phyloP scores from a whole-genome alignment of 176 grass and related monocot genomes.

The Alloteropsis semialata region DNA sequence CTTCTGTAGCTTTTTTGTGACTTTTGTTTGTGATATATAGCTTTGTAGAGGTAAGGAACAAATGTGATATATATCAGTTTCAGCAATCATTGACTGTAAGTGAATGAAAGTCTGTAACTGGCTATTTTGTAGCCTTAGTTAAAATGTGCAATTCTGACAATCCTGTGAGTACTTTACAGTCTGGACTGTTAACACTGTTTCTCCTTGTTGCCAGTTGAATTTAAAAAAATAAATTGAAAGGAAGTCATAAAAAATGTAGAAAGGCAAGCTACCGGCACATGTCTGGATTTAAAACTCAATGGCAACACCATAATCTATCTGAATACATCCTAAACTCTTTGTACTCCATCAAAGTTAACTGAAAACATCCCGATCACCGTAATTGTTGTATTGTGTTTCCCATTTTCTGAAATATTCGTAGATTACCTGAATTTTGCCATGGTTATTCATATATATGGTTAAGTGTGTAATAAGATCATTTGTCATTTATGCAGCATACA shows the following conservation, averaged over 20 bases:
- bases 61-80: neutral
- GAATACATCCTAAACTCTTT: neutral
- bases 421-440: neutral
- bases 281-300: neutral
- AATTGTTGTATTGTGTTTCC: neutral
- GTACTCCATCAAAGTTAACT: neutral
- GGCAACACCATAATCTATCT: neutral
- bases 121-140: neutral
- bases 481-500: constrained; percentile 58
- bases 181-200: neutral
- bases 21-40: neutral
- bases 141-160: neutral
- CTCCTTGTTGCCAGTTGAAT: neutral
- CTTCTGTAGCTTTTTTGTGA: neutral
- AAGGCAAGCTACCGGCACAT: neutral
- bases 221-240: neutral
- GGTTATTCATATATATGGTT: neutral
- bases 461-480: constrained; percentile 10
- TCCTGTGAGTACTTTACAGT: neutral
- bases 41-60: neutral
- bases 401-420: neutral
- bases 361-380: no score
- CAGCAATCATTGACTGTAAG: neutral
- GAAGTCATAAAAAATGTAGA: neutral
- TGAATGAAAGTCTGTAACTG: neutral